Conservation (phyloP, 495 filamentous ascomycete species). For the Penicillium longicatenatum region DNA sequence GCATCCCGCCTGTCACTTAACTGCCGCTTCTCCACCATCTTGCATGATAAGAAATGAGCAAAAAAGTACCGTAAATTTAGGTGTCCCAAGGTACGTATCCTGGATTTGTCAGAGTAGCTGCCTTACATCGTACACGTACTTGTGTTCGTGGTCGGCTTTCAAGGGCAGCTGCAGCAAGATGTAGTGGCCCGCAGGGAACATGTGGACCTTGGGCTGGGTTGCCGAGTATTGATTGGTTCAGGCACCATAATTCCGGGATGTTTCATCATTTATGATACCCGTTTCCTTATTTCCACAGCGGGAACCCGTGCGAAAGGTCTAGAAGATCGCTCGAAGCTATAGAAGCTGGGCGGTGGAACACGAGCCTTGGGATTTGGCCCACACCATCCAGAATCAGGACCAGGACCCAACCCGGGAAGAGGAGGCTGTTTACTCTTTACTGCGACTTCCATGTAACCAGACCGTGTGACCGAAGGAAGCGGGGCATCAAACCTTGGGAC, state of each 20-base stretch:
- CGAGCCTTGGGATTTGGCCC: conserved; percentile 1
- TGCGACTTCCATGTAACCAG: not conserved
- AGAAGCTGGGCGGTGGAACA: conserved; percentile 2
- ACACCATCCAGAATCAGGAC: conserved; percentile 5
- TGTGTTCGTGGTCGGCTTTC: not conserved
- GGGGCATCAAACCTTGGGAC: not conserved
- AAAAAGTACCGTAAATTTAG: not conserved
- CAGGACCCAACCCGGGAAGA: not conserved
- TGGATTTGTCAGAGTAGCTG: not conserved
- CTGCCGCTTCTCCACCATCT: not conserved
- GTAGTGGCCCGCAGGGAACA: conserved; percentile 11
- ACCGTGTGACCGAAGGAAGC: conserved; percentile 1
- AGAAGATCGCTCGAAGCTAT: conserved; percentile 9
- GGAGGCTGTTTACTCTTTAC: not conserved
- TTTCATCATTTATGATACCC: not conserved
- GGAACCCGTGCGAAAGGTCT: conserved; percentile 5
- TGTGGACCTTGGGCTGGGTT: conserved; percentile 2
- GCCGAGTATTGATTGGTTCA: not conserved
- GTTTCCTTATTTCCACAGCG: not conserved
- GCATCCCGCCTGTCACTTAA: not conserved
- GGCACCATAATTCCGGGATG: not conserved
- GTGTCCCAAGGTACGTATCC: not conserved
- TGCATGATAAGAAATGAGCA: not conserved
- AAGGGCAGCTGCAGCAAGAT: conserved; percentile 8
- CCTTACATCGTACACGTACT: not conserved